Conservation (phyloP, 192 early-diverging fungal genomes). For the Entomortierella chlamydospora region DNA sequence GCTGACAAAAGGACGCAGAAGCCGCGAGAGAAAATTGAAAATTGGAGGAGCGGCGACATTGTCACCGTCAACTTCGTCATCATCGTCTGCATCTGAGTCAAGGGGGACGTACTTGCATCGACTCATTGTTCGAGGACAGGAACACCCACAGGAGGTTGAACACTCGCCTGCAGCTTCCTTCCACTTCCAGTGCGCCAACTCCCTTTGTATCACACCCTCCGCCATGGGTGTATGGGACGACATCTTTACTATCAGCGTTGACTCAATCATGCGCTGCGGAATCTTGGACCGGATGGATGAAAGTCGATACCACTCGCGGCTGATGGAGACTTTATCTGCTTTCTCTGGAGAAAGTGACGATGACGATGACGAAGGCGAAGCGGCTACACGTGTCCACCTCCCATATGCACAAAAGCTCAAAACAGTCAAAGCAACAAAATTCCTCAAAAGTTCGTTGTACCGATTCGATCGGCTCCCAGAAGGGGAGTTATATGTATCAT, state of each 20-base stretch:
- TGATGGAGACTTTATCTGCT: background rate
- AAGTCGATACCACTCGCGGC: background rate
- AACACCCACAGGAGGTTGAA: slow-evolving; percentile 33
- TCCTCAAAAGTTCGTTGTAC: slow-evolving; percentile 6
- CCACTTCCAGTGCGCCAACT: slow-evolving; percentile 47
- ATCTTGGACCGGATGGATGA: slow-evolving; percentile 11
- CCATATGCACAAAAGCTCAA: slow-evolving; percentile 12
- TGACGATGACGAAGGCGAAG: background rate
- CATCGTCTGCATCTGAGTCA: background rate
- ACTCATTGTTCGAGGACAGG: slow-evolving; percentile 24
- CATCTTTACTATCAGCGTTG: slow-evolving; percentile 21
- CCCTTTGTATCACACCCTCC: slow-evolving; percentile 30
- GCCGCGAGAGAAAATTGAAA: slow-evolving; percentile 32
- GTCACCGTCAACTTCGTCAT: background rate
- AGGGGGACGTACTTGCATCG: slow-evolving; percentile 9
- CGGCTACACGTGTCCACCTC: background rate
- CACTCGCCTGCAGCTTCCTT: slow-evolving; percentile 31
- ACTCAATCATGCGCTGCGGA: slow-evolving; percentile 34
- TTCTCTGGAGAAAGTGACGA: too few relatives aligned
- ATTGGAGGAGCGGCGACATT: background rate
- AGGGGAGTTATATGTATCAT: slow-evolving; percentile 5
- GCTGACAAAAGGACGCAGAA: slow-evolving; percentile 25
- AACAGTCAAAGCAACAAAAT: slow-evolving; percentile 38
- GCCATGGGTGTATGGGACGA: slow-evolving; percentile 42
- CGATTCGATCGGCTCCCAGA: slow-evolving; percentile 13